phyloP scores from a whole-genome alignment of 164 flowering plant species.

The Nelumbo lutea region DNA sequence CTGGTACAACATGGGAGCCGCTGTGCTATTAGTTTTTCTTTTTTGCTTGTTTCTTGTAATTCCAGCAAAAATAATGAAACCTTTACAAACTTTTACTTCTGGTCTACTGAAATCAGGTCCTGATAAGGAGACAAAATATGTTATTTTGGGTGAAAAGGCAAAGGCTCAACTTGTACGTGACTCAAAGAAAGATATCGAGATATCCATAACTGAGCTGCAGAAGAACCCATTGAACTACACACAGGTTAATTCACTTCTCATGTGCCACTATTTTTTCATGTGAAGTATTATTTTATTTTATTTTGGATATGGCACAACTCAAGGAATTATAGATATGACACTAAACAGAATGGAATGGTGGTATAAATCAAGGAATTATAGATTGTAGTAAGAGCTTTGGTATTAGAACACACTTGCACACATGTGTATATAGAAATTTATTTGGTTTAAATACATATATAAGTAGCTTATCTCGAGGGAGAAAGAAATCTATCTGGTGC shows the following conservation, averaged over 20 bases:
- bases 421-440: no score
- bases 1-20: constrained; percentile 44
- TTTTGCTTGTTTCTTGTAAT: not conserved
- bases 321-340: not conserved
- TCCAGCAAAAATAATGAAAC: not conserved
- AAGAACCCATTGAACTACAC: constrained; percentile 86
- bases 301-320: not conserved
- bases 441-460: no score
- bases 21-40: not conserved
- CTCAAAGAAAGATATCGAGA: constrained; percentile 69
- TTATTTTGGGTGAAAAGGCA: constrained; percentile 89
- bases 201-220: constrained; percentile 72
- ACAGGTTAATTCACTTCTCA: constrained; percentile 44
- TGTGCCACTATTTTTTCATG: no score
- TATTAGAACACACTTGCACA: no score
- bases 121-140: constrained; percentile 75
- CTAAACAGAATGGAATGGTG: not conserved
- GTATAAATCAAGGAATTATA: not conserved
- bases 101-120: constrained; percentile 46
- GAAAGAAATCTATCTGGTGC: no score
- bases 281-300: not conserved
- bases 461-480: no score
- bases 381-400: not conserved
- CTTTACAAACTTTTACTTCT: not conserved
- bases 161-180: constrained; percentile 85